phyloP scores from a whole-genome alignment of 1,284 basidiomycete species.

The Sporisorium scitamineum region DNA sequence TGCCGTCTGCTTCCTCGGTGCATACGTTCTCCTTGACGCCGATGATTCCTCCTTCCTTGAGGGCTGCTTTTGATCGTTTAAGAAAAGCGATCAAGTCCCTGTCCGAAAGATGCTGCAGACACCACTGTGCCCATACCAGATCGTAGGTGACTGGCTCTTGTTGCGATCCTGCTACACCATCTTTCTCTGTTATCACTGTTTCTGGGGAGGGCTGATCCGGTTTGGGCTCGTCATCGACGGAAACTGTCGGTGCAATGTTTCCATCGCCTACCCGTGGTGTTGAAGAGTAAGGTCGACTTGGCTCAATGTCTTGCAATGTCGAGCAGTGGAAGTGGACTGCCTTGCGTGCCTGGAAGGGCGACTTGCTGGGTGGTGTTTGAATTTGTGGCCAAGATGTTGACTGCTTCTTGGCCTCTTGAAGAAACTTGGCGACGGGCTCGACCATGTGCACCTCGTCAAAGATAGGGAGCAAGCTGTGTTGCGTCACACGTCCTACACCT shows the following conservation, averaged over 20 bases:
- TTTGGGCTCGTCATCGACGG: constrained; percentile 28
- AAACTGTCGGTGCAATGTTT: constrained; percentile 33
- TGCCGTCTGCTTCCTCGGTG: constrained; percentile 60
- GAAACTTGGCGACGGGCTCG: constrained; percentile 67
- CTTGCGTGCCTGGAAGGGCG: constrained; percentile 63
- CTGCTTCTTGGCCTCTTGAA: constrained; percentile 57
- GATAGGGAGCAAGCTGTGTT: constrained; percentile 62
- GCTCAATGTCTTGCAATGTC: constrained; percentile 64
- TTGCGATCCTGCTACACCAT: constrained; percentile 36
- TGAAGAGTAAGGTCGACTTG: constrained; percentile 50
- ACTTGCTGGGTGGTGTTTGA: constrained; percentile 41
- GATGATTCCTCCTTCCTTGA: constrained; percentile 61
- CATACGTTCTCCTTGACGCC: constrained; percentile 69
- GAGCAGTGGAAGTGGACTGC: constrained; percentile 63
- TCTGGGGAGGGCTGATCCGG: no score
- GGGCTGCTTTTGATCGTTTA: constrained; percentile 49
- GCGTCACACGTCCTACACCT: constrained; percentile 66
- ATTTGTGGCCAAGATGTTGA: constrained; percentile 57
- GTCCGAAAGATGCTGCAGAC: constrained; percentile 67
- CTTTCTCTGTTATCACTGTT: constrained; percentile 1
- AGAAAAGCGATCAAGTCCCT: constrained; percentile 64
- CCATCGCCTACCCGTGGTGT: constrained; percentile 18
- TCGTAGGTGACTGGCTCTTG: constrained; percentile 59
- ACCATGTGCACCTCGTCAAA: constrained; percentile 68
- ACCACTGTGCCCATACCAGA: constrained; percentile 68